Evolutionary conservation across 1,284 basidiomycete genomes (phyloP).

Genomic region (Heterobasidion occidentale): DNA sequence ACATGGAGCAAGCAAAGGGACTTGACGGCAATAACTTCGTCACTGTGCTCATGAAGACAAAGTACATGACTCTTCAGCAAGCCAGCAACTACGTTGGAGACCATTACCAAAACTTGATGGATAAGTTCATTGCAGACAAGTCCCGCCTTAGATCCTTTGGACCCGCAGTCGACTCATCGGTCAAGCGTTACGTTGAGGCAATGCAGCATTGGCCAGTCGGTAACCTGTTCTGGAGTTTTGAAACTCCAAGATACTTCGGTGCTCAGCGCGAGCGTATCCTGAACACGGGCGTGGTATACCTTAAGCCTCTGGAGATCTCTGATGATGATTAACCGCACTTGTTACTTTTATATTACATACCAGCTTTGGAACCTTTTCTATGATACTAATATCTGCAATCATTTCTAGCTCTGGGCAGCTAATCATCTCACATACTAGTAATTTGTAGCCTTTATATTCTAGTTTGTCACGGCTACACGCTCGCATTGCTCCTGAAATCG

Average conservation of each 20-base stretch:
- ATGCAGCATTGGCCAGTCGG: slow-evolving; percentile 30
- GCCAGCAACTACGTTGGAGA: slow-evolving; percentile 26
- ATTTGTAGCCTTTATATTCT: too few relatives aligned
- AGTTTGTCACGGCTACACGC: too few relatives aligned
- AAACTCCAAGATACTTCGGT: slow-evolving; percentile 26
- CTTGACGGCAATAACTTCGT: slow-evolving; percentile 32
- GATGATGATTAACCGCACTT: slow-evolving; percentile 2
- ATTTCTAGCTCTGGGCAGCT: too few relatives aligned
- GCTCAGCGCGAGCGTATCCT: slow-evolving; percentile 13
- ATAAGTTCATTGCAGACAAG: slow-evolving; percentile 21
- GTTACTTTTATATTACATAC: not conserved
- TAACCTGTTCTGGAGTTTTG: slow-evolving; percentile 32
- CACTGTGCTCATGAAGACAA: slow-evolving; percentile 28
- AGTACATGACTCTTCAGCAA: slow-evolving; percentile 25
- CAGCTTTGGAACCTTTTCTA: too few relatives aligned
- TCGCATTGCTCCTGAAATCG: too few relatives aligned
- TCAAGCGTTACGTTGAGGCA: slow-evolving; percentile 23
- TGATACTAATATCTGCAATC: too few relatives aligned
- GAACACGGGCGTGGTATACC: slow-evolving; percentile 11
- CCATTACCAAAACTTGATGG: slow-evolving; percentile 23
- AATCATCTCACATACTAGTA: too few relatives aligned
- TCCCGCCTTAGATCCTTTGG: slow-evolving; percentile 24
- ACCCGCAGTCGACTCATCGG: slow-evolving; percentile 19
- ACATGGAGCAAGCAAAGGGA: slow-evolving; percentile 30
- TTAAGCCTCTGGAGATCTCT: slow-evolving; percentile 11